Evolutionary conservation across 768 basidiomycete genomes (phyloP).

Genomic region (Agrocybe chaxingu): DNA sequence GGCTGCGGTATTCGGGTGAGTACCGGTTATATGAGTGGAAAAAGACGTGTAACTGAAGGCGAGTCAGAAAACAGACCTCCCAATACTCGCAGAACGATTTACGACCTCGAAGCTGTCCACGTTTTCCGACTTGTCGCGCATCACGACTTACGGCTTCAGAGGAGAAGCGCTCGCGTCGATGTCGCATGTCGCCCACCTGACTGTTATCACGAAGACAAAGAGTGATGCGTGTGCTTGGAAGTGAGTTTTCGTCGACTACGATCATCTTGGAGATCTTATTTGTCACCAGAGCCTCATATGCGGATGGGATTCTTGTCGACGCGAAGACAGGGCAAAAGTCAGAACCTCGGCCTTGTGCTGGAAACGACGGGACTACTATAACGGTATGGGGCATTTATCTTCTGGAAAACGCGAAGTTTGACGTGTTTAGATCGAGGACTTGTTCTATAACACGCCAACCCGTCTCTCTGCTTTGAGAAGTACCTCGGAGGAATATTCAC

Average conservation of each 20-base stretch:
- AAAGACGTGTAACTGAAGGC: neutral
- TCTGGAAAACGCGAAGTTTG: neutral
- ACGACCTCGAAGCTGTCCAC: slow-evolving; percentile 90
- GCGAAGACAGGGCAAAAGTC: slow-evolving; percentile 65
- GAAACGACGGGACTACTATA: slow-evolving; percentile 91
- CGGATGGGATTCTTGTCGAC: slow-evolving; percentile 71
- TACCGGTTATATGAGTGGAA: slow-evolving; percentile 3
- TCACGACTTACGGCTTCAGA: slow-evolving; percentile 93
- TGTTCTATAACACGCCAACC: slow-evolving; percentile 92
- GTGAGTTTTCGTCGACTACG: slow-evolving; percentile 45
- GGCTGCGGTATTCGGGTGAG: slow-evolving; percentile 90
- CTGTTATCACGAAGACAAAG: slow-evolving; percentile 88
- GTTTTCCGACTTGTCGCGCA: slow-evolving; percentile 80
- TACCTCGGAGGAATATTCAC: slow-evolving; percentile 85
- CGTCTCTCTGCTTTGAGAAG: slow-evolving; percentile 83
- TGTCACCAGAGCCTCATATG: slow-evolving; percentile 67
- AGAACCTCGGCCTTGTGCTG: slow-evolving; percentile 88
- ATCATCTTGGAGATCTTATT: neutral
- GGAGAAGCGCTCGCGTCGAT: slow-evolving; percentile 97
- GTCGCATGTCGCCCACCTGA: slow-evolving; percentile 87
- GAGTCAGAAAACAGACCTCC: slow-evolving; percentile 77
- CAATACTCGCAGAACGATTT: slow-evolving; percentile 90
- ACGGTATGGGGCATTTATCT: slow-evolving; percentile 45
- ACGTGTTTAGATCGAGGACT: slow-evolving; percentile 75
- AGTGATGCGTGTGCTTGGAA: slow-evolving; percentile 86